Evolutionary conservation across 495 filamentous ascomycete genomes (phyloP), one percentile per base, ranked within the genome.

Genomic region (Penicillium nucicola): DNA sequence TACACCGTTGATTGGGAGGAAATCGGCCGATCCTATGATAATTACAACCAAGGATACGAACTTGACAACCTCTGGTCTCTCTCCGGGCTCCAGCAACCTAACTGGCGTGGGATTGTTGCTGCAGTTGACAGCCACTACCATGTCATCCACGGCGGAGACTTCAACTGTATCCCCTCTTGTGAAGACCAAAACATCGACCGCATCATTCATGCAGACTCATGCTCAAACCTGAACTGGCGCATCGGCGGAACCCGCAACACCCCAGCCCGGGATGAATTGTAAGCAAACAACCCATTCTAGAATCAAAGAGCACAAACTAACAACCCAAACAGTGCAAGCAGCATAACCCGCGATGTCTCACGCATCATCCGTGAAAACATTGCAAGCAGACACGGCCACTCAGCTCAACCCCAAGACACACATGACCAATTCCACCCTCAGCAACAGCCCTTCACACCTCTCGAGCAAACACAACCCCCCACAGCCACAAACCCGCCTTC

Each of bases 51-150:
- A 6, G 56, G 64, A 35, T 73, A 60, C 23, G 70, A 77, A 38
- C 63, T 77, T 8, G 71, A 75, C 43, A 74, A 68, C 34, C 48
- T 77, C 9, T 71, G 70, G 64, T 62, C 66, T 30, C 51, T 77
- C 3, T 77, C 74, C 4, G 74, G 74, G 37, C 58, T 77, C 1
- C 64, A 74, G 44, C 67, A 70, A 35, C 66, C 70, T 7, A 69
- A 75, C 35, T 77, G 70, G 69, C 69, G 69, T 31, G 70, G 70
- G 0, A 31, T 77, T 9, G 73, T 77, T 2, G 72, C 74, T 14
- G 73, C 72, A n/a, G 62, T 77, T 9, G 72, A 77, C 48, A 74
- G 68, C 45, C 72, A 77, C 48, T 75, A 72, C 43, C 64, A 72
- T 22, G 54, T 71, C 6, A 28, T 70, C 19, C 72, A 75, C 51